phyloP scores from a whole-genome alignment of 495 filamentous ascomycete genomes.

The Umbilicaria muhlenbergii region DNA sequence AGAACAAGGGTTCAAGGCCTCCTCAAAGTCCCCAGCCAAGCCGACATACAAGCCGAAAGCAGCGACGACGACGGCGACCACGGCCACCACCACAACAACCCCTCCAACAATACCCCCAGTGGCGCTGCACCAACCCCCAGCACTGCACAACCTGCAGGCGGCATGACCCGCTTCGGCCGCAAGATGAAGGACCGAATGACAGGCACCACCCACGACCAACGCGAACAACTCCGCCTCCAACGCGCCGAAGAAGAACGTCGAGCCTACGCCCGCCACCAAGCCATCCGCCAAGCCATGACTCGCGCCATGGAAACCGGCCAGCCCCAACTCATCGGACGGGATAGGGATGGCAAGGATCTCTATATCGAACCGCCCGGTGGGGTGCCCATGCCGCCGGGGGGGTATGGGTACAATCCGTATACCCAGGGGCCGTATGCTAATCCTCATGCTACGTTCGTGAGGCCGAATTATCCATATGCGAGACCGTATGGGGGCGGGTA shows the following conservation, averaged over 20 bases:
- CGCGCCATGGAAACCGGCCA: conserved; percentile 24
- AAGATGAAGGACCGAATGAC: conserved; percentile 33
- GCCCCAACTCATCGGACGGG: conserved; percentile 30
- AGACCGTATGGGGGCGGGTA: conserved; percentile 28
- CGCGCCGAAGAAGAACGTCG: conserved; percentile 24
- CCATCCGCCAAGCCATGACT: conserved; percentile 23
- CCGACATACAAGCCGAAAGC: conserved; percentile 25
- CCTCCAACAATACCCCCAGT: conserved; percentile 2
- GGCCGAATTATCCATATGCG: conserved; percentile 25
- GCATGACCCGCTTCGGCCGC: conserved; percentile 23
- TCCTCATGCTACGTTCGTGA: conserved; percentile 27
- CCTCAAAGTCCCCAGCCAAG: conserved; percentile 17
- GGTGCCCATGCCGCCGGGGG: conserved; percentile 8
- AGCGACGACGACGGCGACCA: conserved; percentile 24
- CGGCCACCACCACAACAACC: conserved; percentile 1
- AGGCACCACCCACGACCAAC: conserved; percentile 26
- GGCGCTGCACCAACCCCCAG: background rate
- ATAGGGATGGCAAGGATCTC: conserved; percentile 27
- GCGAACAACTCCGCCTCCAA: conserved; percentile 18
- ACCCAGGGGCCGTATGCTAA: conserved; percentile 19
- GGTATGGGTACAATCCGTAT: conserved; percentile 27
- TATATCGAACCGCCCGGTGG: conserved; percentile 28
- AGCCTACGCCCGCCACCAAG: conserved; percentile 22
- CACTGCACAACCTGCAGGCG: conserved; percentile 8
- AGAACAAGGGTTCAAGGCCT: conserved; percentile 20